Conservation (phyloP, 495 filamentous ascomycete genomes). For the Penicillium simplicissimum region DNA sequence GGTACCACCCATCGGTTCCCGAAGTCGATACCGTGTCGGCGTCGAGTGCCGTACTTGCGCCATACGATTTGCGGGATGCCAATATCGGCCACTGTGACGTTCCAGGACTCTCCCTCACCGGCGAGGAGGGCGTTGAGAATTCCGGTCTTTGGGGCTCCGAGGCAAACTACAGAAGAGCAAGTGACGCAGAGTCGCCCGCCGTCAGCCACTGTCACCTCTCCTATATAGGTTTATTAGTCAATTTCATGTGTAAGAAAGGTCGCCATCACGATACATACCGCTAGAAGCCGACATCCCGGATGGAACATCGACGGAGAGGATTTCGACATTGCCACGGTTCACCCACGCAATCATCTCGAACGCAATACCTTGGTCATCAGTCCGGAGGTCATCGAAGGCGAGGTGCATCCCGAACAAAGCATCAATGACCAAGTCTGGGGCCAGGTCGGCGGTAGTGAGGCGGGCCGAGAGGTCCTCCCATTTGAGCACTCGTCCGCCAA, state of each 20-base stretch:
- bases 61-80: constrained; percentile 79
- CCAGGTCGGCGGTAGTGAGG: constrained; percentile 58
- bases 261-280: constrained; percentile 48
- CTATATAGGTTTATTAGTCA: constrained; percentile 29
- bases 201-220: constrained; percentile 57
- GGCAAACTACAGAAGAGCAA: constrained; percentile 72
- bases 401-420: constrained; percentile 82
- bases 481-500: constrained; percentile 68
- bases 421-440: constrained; percentile 82
- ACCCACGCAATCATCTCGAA: constrained; percentile 86
- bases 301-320: constrained; percentile 83
- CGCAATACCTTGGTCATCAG: constrained; percentile 77
- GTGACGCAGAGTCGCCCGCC: constrained; percentile 71
- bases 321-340: constrained; percentile 73
- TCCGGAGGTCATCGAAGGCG: constrained; percentile 78
- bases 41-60: constrained; percentile 80
- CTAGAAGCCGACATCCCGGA: constrained; percentile 79
- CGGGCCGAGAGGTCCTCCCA: constrained; percentile 52
- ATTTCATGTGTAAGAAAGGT: constrained; percentile 25
- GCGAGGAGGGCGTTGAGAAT: constrained; percentile 68
- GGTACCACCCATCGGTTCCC: constrained; percentile 78
- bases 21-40: constrained; percentile 81
- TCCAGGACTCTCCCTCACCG: constrained; percentile 62
- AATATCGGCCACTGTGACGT: constrained; percentile 79
- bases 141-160: constrained; percentile 83